Evolutionary conservation across 176 grass and related monocot genomes (phyloP), one percentile per base, ranked within the genome.

Genomic region (Triticum urartu): DNA sequence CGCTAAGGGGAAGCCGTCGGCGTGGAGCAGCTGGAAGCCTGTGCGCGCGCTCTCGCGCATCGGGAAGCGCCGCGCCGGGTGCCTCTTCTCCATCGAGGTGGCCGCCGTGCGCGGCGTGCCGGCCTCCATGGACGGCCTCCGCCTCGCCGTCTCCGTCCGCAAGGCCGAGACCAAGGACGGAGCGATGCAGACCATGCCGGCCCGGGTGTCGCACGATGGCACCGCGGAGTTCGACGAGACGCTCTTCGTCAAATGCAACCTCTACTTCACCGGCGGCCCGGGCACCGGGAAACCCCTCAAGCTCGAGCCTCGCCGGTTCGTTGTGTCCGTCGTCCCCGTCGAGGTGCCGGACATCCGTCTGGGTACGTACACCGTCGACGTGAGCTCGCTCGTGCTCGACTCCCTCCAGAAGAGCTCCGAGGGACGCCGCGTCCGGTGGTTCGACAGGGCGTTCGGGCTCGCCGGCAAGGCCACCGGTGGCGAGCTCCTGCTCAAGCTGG

Each of bases 1-100:
- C 64, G 34, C 42, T 15, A 81, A 75, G 64, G 72, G 60, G 72
- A 10, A 14, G 36, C 25, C 25, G 38, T 56, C 75, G 35, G 21
- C 89, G 73, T 78, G 92, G 90, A 84, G 59, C 69, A 88, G 64
- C 64, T 99, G 97, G 97, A 93, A 83, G 88, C 89, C 97, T 22
- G 75, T 99, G n/a, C 92, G 94, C 62, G 92, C 80, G 25, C 83
- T 99, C 7, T 84, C 94, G 7, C 94, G 88, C 79, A 68, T 99
- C 36, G 86, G 86, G 59, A 99, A 89, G 92, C 94, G 86, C 12
- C 88, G 80, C 7, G 68, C 90, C n/a, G 91, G 77, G 2, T 99
- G 94, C 72, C 85, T 99, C 5, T 94, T 99, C 82, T 94, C 92
- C 3, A 39, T 96, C 9, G 94, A 99, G 80, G 90, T 94, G 3